Conservation (phyloP, 208 protist genomes). For the Leishmania arabica region DNA sequence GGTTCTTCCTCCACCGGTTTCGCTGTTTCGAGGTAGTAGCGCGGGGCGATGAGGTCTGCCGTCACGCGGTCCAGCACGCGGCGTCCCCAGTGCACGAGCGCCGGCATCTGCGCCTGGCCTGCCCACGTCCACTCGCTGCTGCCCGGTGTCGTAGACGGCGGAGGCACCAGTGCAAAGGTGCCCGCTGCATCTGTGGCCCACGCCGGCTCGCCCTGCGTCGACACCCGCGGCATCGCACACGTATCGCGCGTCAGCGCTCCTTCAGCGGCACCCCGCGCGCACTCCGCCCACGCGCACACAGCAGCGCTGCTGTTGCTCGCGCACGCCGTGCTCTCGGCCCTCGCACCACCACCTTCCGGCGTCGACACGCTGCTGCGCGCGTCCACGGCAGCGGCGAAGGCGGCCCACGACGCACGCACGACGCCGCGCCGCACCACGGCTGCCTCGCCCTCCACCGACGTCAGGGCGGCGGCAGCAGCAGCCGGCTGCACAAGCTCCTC, state of each 20-base stretch:
- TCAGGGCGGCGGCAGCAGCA: background rate
- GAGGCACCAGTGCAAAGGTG: background rate
- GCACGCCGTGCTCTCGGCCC: background rate
- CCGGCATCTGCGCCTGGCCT: slow-evolving; percentile 15
- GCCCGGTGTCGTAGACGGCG: background rate
- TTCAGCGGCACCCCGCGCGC: background rate
- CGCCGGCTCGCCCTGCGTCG: background rate
- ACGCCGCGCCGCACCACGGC: background rate
- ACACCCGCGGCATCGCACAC: slow-evolving; percentile 13
- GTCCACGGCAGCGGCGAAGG: background rate
- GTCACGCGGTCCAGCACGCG: slow-evolving; percentile 17
- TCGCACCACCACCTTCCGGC: background rate
- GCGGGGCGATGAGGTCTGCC: slow-evolving; percentile 12
- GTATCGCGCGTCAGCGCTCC: background rate
- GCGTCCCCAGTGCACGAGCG: slow-evolving; percentile 2
- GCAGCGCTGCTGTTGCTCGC: slow-evolving; percentile 3
- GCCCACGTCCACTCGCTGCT: background rate
- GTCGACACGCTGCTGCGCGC: background rate
- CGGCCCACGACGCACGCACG: background rate
- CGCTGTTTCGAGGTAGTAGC: slow-evolving; percentile 11
- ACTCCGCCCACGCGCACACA: slow-evolving; percentile 11
- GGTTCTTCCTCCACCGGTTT: background rate
- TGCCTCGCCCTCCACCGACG: background rate
- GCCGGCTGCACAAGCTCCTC: slow-evolving; percentile 8
- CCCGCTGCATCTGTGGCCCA: slow-evolving; percentile 15